Evolutionary conservation across 805 yeast species (phyloP).

Genomic region (Ogataea neopini): DNA sequence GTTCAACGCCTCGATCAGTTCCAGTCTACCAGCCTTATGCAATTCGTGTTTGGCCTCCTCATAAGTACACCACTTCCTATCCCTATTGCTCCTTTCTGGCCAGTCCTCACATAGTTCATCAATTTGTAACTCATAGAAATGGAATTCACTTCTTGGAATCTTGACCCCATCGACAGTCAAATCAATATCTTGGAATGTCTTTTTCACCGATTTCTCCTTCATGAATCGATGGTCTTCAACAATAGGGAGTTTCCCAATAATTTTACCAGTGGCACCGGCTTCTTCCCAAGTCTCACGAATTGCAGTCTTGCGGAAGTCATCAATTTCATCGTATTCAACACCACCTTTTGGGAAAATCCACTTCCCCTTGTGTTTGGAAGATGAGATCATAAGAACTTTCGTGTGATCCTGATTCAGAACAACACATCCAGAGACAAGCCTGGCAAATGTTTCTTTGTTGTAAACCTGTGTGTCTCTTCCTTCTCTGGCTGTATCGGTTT

Average conservation of each 20-base stretch:
- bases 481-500: conserved; percentile 43
- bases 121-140: conserved; percentile 77
- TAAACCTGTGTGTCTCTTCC: conserved; percentile 65
- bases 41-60: conserved; percentile 66
- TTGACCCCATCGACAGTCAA: conserved; percentile 28
- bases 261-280: conserved; percentile 80
- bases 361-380: conserved; percentile 62
- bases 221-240: conserved; percentile 54
- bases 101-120: conserved; percentile 56
- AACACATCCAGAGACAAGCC: conserved; percentile 92
- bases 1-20: conserved; percentile 63
- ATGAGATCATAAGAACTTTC: conserved; percentile 75
- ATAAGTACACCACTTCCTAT: conserved; percentile 74
- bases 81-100: conserved; percentile 72
- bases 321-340: conserved; percentile 77
- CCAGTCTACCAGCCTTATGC: conserved; percentile 59
- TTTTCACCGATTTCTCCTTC: conserved; percentile 21
- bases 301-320: conserved; percentile 52
- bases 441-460: conserved; percentile 62
- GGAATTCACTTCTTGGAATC: conserved; percentile 79
- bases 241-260: conserved; percentile 57
- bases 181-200: conserved; percentile 21
- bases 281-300: conserved; percentile 97
- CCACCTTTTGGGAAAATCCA: conserved; percentile 98
- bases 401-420: conserved; percentile 58